Conservation (phyloP, 2,329 filamentous ascomycete genomes). For the Penicillium sp. region DNA sequence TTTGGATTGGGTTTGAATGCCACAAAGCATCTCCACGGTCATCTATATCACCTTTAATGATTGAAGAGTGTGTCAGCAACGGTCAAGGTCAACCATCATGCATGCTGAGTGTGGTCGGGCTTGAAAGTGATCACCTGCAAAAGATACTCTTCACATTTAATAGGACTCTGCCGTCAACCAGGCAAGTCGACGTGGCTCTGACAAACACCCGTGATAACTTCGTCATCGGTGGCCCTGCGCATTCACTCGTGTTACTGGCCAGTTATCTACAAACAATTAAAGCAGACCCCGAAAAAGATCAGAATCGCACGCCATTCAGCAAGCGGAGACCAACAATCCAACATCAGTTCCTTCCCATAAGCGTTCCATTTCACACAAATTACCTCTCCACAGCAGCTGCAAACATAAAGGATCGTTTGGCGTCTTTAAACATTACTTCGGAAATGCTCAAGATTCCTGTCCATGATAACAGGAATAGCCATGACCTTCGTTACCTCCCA, state of each 20-base stretch:
- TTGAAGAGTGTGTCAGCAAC: neutral
- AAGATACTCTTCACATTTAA: neutral
- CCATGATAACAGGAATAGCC: constrained; percentile 27
- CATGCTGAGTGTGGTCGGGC: constrained; percentile 7
- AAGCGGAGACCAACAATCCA: neutral
- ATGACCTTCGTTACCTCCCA: constrained; percentile 20
- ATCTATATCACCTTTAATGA: neutral
- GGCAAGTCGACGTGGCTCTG: constrained; percentile 90
- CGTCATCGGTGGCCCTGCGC: constrained; percentile 91
- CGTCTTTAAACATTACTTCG: neutral
- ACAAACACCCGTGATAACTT: constrained; percentile 96
- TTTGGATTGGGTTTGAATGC: constrained; percentile 80
- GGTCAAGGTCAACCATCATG: constrained; percentile 2
- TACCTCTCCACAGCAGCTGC: neutral
- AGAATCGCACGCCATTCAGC: neutral
- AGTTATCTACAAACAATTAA: constrained; percentile 76
- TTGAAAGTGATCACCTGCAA: neutral
- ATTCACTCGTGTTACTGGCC: constrained; percentile 93
- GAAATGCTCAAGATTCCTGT: constrained; percentile 27
- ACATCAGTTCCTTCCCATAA: neutral
- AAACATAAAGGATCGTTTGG: constrained; percentile 18
- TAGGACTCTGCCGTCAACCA: constrained; percentile 60
- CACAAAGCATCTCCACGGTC: neutral
- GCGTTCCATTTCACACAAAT: neutral
- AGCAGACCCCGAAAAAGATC: constrained; percentile 44